Evolutionary conservation across 805 yeast genomes (phyloP).

Genomic region (Candida ipomoeae): DNA sequence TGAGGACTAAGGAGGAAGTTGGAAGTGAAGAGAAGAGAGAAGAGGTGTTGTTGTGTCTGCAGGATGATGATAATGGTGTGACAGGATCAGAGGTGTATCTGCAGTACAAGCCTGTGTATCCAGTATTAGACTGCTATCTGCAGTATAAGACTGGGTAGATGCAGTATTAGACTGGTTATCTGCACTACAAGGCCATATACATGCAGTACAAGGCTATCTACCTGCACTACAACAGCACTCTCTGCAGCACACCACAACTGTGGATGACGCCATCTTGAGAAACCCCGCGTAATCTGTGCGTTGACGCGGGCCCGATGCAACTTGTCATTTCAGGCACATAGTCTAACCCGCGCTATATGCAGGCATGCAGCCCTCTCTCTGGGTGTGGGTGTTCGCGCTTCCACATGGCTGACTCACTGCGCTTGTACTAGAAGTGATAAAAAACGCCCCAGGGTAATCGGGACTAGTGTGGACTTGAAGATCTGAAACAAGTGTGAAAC

Average conservation of each 20-base stretch:
- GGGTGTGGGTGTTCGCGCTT: background rate
- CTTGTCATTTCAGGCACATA: background rate
- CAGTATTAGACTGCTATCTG: too few relatives aligned
- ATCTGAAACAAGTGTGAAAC: too few relatives aligned
- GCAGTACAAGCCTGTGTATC: too few relatives aligned
- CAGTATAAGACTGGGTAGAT: too few relatives aligned
- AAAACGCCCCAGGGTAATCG: background rate
- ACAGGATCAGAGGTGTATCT: too few relatives aligned
- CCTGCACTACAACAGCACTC: too few relatives aligned
- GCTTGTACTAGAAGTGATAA: background rate
- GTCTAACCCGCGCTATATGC: background rate
- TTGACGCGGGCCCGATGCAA: background rate
- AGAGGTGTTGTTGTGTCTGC: background rate
- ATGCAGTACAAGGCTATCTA: too few relatives aligned
- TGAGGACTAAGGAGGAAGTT: slow-evolving; percentile 19
- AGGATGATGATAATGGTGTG: background rate
- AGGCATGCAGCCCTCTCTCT: background rate
- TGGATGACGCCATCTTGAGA: background rate
- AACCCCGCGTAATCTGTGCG: background rate
- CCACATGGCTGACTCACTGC: background rate
- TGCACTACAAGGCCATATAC: too few relatives aligned
- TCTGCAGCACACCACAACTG: background rate
- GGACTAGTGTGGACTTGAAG: too few relatives aligned
- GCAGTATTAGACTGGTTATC: too few relatives aligned
- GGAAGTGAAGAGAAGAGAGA: too few relatives aligned